Evolutionary conservation across 306 rosid genomes (phyloP).

Genomic region (Castanopsis chinensis): DNA sequence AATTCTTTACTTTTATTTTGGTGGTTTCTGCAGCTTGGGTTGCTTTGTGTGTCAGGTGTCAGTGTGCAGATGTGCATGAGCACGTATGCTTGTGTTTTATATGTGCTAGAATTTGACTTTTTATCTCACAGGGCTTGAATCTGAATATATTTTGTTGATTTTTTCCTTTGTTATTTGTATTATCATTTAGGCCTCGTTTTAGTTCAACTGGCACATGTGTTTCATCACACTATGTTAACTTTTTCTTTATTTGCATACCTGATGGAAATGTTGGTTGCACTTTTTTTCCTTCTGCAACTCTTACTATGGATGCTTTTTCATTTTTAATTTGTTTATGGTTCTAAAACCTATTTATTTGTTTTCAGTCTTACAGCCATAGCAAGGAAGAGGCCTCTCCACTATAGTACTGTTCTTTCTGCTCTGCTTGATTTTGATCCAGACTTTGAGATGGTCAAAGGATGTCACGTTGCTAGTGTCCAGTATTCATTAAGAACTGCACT

Average conservation of each 20-base stretch:
- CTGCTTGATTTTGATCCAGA: slow-evolving; percentile 79
- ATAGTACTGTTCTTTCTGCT: slow-evolving; percentile 56
- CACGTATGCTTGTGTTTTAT: background rate
- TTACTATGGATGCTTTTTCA: background rate
- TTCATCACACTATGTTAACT: background rate
- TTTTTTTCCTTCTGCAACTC: background rate
- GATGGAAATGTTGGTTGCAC: background rate
- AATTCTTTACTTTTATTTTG: background rate
- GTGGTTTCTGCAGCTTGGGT: background rate
- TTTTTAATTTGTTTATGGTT: slow-evolving; percentile 1
- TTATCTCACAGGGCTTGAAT: background rate
- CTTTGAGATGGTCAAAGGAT: slow-evolving; percentile 62
- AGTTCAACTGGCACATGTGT: background rate
- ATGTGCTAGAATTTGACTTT: background rate
- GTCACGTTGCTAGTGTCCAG: slow-evolving; percentile 76
- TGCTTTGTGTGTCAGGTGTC: background rate
- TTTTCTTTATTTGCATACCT: background rate
- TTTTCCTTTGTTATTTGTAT: background rate
- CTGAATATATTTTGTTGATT: background rate
- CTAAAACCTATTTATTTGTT: slow-evolving; percentile 2
- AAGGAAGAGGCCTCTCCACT: slow-evolving; percentile 80
- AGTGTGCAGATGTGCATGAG: background rate
- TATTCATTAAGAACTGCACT: slow-evolving; percentile 85
- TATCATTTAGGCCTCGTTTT: background rate
- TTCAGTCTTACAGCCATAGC: slow-evolving; percentile 89